Evolutionary conservation across 73 alveolate species (phyloP).

Genomic region (Diophrys appendiculata): DNA sequence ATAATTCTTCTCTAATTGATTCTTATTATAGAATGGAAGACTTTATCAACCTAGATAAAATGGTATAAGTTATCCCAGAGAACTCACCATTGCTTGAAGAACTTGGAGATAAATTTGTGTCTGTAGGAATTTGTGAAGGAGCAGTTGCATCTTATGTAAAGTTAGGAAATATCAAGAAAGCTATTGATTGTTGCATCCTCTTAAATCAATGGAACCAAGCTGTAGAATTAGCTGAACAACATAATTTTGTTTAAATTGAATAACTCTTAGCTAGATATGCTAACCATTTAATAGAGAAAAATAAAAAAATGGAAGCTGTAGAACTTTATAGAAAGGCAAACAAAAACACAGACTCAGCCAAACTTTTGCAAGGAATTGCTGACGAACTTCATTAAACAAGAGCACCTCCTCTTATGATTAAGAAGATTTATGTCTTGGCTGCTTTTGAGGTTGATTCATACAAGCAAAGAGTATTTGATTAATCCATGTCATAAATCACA

Average conservation of each 20-base stretch:
- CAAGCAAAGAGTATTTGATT: slow-evolving; percentile 95
- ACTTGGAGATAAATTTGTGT: slow-evolving; percentile 92
- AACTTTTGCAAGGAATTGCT: slow-evolving; percentile 88
- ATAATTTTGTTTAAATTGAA: slow-evolving; percentile 98
- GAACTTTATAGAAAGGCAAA: slow-evolving; percentile 98
- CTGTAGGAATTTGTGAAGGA: slow-evolving; percentile 92
- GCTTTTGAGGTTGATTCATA: slow-evolving; percentile 95
- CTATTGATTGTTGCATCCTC: slow-evolving; percentile 97
- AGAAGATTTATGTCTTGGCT: slow-evolving; percentile 96
- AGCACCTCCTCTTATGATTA: slow-evolving; percentile 92
- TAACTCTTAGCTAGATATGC: slow-evolving; percentile 97
- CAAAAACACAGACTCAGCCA: slow-evolving; percentile 99
- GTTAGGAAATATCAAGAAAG: slow-evolving; percentile 97
- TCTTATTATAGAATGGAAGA: slow-evolving; percentile 90
- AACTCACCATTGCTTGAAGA: slow-evolving; percentile 78
- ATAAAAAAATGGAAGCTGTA: slow-evolving; percentile 98
- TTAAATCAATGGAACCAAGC: slow-evolving; percentile 99
- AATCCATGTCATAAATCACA: slow-evolving; percentile 91
- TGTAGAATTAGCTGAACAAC: slow-evolving; percentile 99
- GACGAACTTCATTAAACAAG: slow-evolving; percentile 84
- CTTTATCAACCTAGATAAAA: slow-evolving; percentile 71
- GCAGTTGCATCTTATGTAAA: slow-evolving; percentile 96
- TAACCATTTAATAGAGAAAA: slow-evolving; percentile 94
- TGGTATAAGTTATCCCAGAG: slow-evolving; percentile 83
- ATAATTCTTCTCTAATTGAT: slow-evolving; percentile 82